These are phyloP conservation scores for Pythium rishiriense DNA, from an alignment of 352 stramenopile species.

Conservation along the genomic window DNA sequence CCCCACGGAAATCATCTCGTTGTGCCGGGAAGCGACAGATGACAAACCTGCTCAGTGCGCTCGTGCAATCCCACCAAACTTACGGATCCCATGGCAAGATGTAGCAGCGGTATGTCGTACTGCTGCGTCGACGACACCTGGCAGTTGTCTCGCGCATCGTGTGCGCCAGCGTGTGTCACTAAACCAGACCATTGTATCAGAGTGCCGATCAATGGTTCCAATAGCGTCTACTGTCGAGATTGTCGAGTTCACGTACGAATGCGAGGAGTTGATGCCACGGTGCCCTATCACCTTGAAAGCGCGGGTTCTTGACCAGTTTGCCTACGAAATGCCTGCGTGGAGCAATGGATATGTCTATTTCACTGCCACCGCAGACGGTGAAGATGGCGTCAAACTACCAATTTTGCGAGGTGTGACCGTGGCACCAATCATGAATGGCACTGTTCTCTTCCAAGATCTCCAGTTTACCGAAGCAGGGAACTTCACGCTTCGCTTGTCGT, in stretches of 20 bases:
- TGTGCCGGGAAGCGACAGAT: slow-evolving; percentile 40
- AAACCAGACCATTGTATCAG: slow-evolving; percentile 23
- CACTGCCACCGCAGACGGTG: slow-evolving; percentile 3
- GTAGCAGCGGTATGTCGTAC: slow-evolving; percentile 39
- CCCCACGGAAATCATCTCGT: slow-evolving; percentile 28
- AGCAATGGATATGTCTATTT: slow-evolving; percentile 33
- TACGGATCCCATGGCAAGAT: slow-evolving; percentile 32
- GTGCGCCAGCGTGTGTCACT: slow-evolving; percentile 30
- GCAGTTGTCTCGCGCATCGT: slow-evolving; percentile 42
- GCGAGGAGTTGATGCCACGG: slow-evolving; percentile 40
- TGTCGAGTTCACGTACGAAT: slow-evolving; percentile 47
- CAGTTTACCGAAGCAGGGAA: slow-evolving; percentile 42
- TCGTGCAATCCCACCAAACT: slow-evolving; percentile 25
- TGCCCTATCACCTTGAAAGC: slow-evolving; percentile 44
- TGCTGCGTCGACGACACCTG: slow-evolving; percentile 39
- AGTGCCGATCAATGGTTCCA: slow-evolving; percentile 35
- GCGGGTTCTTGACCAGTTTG: slow-evolving; percentile 59
- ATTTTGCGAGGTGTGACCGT: slow-evolving; percentile 9
- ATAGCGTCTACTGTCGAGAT: slow-evolving; percentile 42
- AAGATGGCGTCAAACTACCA: neutral
- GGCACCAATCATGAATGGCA: slow-evolving; percentile 38
- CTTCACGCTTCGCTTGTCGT: slow-evolving; percentile 41
- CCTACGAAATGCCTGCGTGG: slow-evolving; percentile 34
- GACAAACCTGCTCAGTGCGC: slow-evolving; percentile 43
- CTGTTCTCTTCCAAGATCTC: slow-evolving; percentile 38